phyloP scores from a whole-genome alignment of 2,329 filamentous ascomycete species.

The Aspergillus pseudonomiae region DNA sequence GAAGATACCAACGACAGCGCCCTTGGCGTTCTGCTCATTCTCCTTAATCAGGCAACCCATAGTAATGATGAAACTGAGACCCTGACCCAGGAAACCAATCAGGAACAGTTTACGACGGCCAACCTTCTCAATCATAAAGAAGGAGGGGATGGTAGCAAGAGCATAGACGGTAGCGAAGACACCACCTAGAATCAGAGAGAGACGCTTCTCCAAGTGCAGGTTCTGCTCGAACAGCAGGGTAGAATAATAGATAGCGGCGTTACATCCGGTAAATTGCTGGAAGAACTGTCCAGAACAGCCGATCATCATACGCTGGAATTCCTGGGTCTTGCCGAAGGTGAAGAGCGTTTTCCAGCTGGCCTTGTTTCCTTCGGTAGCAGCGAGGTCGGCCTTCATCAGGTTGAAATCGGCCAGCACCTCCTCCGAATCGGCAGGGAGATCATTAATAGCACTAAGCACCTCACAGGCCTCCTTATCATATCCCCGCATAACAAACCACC shows the following conservation, averaged over 20 bases:
- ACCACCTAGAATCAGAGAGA: constrained; percentile 32
- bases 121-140: constrained; percentile 39
- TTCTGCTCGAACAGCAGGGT: constrained; percentile 49
- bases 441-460: neutral
- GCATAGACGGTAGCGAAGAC: constrained; percentile 33
- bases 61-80: constrained; percentile 37
- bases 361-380: constrained; percentile 35
- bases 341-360: constrained; percentile 30
- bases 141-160: constrained; percentile 30
- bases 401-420: constrained; percentile 32
- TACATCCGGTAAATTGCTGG: constrained; percentile 51
- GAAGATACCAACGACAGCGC: constrained; percentile 62
- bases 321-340: constrained; percentile 35
- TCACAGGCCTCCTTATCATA: neutral
- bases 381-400: constrained; percentile 51
- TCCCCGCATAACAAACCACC: constrained; percentile 51
- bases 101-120: constrained; percentile 44
- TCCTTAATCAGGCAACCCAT: constrained; percentile 36
- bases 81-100: constrained; percentile 37
- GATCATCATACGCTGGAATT: constrained; percentile 34
- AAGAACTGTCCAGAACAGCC: constrained; percentile 39
- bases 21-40: constrained; percentile 30
- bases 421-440: constrained; percentile 38
- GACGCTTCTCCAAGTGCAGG: constrained; percentile 26
- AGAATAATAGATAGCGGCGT: constrained; percentile 50